phyloP scores from a whole-genome alignment of 495 filamentous ascomycete genomes.

The Chaetomium fimeti region DNA sequence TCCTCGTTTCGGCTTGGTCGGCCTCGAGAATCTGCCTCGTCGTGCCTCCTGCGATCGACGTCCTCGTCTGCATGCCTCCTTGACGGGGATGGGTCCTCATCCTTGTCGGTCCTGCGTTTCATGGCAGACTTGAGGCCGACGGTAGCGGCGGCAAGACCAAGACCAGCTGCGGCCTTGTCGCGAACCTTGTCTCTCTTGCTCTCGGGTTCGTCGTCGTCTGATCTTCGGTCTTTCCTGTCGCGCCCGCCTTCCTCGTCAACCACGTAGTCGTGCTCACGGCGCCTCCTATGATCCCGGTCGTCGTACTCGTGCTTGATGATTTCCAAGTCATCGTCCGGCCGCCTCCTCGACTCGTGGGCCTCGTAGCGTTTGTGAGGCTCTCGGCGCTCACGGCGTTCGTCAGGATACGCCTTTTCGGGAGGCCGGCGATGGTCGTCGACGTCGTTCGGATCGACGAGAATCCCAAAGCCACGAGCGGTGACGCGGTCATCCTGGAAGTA shows the following conservation, averaged over 20 bases:
- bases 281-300: conserved; percentile 25
- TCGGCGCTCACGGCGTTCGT: conserved; percentile 41
- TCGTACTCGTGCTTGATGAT: conserved; percentile 26
- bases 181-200: conserved; percentile 31
- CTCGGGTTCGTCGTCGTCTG: conserved; percentile 33
- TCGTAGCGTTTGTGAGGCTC: conserved; percentile 26
- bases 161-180: conserved; percentile 41
- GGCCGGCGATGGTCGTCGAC: conserved; percentile 33
- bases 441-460: conserved; percentile 41
- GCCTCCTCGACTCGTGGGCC: conserved; percentile 37
- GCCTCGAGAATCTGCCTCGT: conserved; percentile 20
- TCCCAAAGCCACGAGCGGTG: conserved; percentile 45
- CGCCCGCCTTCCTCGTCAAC: conserved; percentile 28
- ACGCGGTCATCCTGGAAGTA: conserved; percentile 44
- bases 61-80: conserved; percentile 30
- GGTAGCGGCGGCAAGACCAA: conserved; percentile 41
- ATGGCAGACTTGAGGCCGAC: conserved; percentile 37
- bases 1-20: conserved; percentile 29
- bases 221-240: conserved; percentile 27
- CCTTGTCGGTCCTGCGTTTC: conserved; percentile 38
- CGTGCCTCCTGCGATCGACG: conserved; percentile 21
- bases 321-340: conserved; percentile 41
- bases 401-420: conserved; percentile 32
- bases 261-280: conserved; percentile 29
- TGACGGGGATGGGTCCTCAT: conserved; percentile 27